Conservation (phyloP, 2,329 filamentous ascomycete genomes). For the Colletotrichum sp. region DNA sequence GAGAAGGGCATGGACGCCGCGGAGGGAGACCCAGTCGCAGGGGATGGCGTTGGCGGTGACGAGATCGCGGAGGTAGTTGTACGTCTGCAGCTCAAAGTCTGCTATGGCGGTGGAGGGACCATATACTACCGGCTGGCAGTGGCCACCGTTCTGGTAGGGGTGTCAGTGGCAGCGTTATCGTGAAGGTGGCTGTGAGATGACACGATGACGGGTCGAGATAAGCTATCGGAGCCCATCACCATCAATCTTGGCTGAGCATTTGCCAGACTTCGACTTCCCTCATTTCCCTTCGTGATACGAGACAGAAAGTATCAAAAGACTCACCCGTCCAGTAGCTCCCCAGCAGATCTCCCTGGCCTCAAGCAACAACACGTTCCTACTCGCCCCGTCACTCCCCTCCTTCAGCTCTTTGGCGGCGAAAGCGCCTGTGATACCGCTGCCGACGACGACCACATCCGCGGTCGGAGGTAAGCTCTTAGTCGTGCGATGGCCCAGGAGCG, state of each 20-base stretch:
- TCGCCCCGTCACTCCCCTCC: constrained; percentile 39
- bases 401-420: constrained; percentile 71
- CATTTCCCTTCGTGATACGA: background rate
- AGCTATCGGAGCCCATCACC: background rate
- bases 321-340: constrained; percentile 81
- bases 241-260: background rate
- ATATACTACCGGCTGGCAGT: constrained; percentile 78
- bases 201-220: background rate
- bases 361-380: constrained; percentile 69
- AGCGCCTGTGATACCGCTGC: constrained; percentile 78
- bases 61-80: constrained; percentile 62
- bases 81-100: constrained; percentile 76
- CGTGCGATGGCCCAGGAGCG: constrained; percentile 70
- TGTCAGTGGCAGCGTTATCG: background rate
- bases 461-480: constrained; percentile 65
- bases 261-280: background rate
- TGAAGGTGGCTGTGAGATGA: background rate
- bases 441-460: constrained; percentile 75
- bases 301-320: constrained; percentile 35
- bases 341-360: constrained; percentile 82
- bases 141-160: constrained; percentile 66
- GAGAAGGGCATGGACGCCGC: constrained; percentile 70
- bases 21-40: constrained; percentile 72
- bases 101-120: constrained; percentile 63
- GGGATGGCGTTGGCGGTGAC: constrained; percentile 62